Base-by-base conservation (phyloP, 2,329 filamentous ascomycete species). In the Xylaria sp. region DNA sequence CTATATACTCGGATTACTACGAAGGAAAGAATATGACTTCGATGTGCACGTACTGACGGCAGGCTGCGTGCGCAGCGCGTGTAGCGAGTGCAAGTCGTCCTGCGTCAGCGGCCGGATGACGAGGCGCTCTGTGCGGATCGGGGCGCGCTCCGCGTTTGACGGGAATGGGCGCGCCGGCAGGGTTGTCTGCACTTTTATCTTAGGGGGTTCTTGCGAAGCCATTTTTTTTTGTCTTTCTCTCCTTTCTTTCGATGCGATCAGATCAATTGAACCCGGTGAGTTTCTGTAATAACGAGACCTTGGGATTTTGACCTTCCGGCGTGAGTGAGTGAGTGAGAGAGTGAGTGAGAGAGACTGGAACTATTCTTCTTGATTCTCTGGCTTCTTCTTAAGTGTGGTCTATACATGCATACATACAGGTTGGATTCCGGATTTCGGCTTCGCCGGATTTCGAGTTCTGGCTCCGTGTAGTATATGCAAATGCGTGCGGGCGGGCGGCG, bases 41-140 rank as follows among this genome's bases (percentile, higher is more conserved):
- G 28, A 3, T 28, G 28, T 28, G 28, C 5, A 28, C 28, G 28
- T 28, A 28, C 28, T 28, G 28, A 73, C 74, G 52, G 75, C 75
- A n/a, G 69, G 70, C 60, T 77, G 74, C 32, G 70, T 67, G 12
- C 76, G 75, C 20, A 77, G 64, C 25, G 46, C 46, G 50, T 75
- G 71, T 1, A 74, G 64, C 10, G 66, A 66, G 18, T 41, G 34
- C 13, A 76, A 65, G 52, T 77, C 75, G 18, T 70, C 70, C 23
- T 72, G 71, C n/a, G 48, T 63, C 41, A 76, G 57, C 34, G 74
- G 70, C 10, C 75, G 73, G 55, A 76, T 65, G 7, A 76, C 20
- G 13, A 77, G 71, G 28, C 75, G 70, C 28, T 65, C 66, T 23
- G 76, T 77, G 20, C 25, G 58, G 64, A 75, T 73, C 28, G 66